These are phyloP conservation scores for Mortierella hygrophila DNA, from an alignment of 192 early-diverging fungal species.

Conservation along the genomic window DNA sequence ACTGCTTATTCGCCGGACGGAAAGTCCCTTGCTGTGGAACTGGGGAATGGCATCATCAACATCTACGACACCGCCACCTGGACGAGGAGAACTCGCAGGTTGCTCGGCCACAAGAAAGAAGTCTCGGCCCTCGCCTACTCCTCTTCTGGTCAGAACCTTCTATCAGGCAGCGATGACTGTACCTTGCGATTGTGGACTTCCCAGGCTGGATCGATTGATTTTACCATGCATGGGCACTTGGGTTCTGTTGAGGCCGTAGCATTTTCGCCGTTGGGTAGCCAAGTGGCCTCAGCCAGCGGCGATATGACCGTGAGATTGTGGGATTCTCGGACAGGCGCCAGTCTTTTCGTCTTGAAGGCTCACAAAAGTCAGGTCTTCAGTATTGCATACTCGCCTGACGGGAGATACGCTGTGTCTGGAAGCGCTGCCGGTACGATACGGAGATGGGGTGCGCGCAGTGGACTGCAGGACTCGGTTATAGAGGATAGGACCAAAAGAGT, in stretches of 20 bases:
- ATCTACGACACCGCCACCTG: no score
- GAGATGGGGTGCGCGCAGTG: no score
- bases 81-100: background rate
- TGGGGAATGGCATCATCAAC: no score
- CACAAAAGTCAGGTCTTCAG: background rate
- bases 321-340: background rate
- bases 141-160: background rate
- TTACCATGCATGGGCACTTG: background rate
- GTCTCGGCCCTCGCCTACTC: background rate
- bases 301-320: background rate
- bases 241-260: background rate
- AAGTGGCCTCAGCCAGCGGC: background rate
- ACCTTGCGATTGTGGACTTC: background rate
- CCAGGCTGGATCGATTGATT: background rate
- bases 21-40: no score
- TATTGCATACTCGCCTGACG: background rate
- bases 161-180: background rate
- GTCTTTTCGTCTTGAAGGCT: background rate
- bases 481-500: background rate
- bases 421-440: no score
- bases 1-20: no score
- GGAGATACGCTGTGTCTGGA: background rate
- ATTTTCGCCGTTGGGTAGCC: background rate
- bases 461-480: no score
- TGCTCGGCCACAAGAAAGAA: background rate